Conservation (phyloP, 2,329 filamentous ascomycete species). For the Alternaria tenuissima region DNA sequence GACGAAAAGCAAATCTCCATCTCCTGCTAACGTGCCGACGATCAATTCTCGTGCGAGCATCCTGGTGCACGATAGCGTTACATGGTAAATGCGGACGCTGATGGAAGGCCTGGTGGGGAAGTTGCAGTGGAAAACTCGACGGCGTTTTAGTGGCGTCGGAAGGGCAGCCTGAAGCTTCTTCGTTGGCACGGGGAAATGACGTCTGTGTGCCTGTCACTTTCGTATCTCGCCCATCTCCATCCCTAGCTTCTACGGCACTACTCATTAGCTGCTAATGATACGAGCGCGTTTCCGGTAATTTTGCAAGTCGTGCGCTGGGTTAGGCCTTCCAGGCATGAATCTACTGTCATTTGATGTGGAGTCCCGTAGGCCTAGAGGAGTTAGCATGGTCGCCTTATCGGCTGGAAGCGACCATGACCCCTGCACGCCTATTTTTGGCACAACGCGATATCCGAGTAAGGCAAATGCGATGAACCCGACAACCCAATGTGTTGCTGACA, state of each 20-base stretch:
- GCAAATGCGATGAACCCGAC: neutral
- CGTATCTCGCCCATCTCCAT: neutral
- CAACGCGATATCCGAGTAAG: neutral
- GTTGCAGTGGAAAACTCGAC: neutral
- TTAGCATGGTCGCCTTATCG: constrained; percentile 7
- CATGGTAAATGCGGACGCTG: neutral
- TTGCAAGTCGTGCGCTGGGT: neutral
- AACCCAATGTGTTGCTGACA: neutral
- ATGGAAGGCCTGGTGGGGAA: neutral
- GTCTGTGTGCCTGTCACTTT: neutral
- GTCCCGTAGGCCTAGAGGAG: constrained; percentile 10
- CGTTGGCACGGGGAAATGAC: constrained; percentile 5
- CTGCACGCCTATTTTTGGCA: constrained; percentile 5
- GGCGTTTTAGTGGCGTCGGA: neutral
- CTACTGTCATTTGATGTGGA: constrained; percentile 9
- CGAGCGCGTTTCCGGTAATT: neutral
- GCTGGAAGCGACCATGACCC: constrained; percentile 4
- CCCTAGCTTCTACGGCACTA: neutral
- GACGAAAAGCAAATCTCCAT: constrained; percentile 5
- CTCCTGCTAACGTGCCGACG: neutral
- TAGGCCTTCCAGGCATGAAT: neutral
- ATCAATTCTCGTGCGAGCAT: neutral
- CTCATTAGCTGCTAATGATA: neutral
- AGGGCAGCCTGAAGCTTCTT: neutral
- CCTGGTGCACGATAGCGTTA: neutral